Evolutionary conservation across 768 basidiomycete genomes (phyloP).

Genomic region (Rubroboletus pulcherrimus): DNA sequence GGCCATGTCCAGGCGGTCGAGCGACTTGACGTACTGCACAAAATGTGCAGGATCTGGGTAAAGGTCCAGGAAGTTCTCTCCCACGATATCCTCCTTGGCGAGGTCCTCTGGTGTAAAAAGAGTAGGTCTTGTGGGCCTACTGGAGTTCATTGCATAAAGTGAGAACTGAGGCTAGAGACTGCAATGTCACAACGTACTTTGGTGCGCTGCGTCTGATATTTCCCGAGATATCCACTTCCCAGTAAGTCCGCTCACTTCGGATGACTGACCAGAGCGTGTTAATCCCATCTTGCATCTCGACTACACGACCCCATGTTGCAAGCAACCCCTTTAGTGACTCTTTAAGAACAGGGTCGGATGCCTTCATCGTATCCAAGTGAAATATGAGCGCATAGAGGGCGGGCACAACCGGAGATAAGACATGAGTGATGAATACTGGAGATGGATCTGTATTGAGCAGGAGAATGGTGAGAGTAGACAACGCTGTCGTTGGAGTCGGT

Average conservation of each 20-base stretch:
- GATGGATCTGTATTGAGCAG: constrained; percentile 79
- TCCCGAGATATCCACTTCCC: constrained; percentile 57
- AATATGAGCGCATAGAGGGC: constrained; percentile 62
- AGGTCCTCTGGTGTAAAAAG: constrained; percentile 54
- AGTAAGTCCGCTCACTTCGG: constrained; percentile 44
- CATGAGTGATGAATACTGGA: constrained; percentile 54
- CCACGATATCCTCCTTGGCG: constrained; percentile 35
- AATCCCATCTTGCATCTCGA: constrained; percentile 48
- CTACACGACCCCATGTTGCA: constrained; percentile 72
- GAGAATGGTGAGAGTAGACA: constrained; percentile 53
- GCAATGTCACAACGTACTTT: constrained; percentile 37
- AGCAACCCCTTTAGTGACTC: constrained; percentile 60
- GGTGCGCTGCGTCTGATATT: constrained; percentile 38
- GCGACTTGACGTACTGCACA: constrained; percentile 56
- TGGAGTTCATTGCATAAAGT: constrained; percentile 3
- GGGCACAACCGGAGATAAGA: constrained; percentile 67
- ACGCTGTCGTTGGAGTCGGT: constrained; percentile 36
- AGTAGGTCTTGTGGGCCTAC: constrained; percentile 31
- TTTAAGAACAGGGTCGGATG: constrained; percentile 61
- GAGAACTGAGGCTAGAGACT: neutral
- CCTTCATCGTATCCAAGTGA: constrained; percentile 50
- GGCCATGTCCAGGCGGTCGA: constrained; percentile 66
- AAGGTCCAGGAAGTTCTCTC: constrained; percentile 55
- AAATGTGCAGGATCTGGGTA: constrained; percentile 76
- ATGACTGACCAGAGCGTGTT: constrained; percentile 59